Base-by-base conservation (phyloP, 345 rosid genomes). In the Geranium brycei region DNA sequence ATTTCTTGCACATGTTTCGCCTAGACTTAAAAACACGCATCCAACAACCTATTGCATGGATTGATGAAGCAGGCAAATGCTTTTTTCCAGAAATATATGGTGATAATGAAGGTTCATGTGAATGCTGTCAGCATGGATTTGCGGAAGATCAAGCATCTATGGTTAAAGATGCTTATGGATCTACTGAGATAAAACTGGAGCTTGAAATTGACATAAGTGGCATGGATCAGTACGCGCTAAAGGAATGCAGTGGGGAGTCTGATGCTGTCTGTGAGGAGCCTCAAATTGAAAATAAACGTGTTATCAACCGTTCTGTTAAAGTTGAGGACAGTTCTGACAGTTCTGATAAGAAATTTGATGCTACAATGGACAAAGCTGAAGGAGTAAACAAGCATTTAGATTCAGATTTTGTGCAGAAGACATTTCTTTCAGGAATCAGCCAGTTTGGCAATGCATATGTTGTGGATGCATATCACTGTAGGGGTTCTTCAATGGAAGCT, bases 1-100 rank as follows among this genome's bases (percentile, higher is more conserved):
- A 95, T 75, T 85, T 95, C 70, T 63, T 88, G 81, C 95, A 88
- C 38, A 95, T 95, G 99, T 72, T 77, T 35, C 76, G 74, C 13
- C 60, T 91, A 31, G 86, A 95, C 77, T 41, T 73, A 81, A 83
- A 76, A 68, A 87, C 88, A n/a, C 91, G 92, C 47, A 40, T 58
- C 3, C 84, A 79, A 58, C 79, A 76, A 59, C 85, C 95, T 0
- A 80, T 95, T 72, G 96, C 99, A 47, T 95, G 99, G 99, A 95
- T 95, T 76, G 99, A 95, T 69, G 79, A 82, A 66, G 81, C 77
- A 17, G 93, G 83, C 59, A 63, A 74, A 55, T 87, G 92, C 72
- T 95, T 87, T 69, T 95, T 95, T 68, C 99, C 99, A 0, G 97
- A 91, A 71, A 70, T 72, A 53, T 81, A 79, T 63, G 18, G 63